These are phyloP conservation scores for Tranzscheliella williamsii DNA, from an alignment of 1,284 basidiomycete genomes.

Conservation along the genomic window DNA sequence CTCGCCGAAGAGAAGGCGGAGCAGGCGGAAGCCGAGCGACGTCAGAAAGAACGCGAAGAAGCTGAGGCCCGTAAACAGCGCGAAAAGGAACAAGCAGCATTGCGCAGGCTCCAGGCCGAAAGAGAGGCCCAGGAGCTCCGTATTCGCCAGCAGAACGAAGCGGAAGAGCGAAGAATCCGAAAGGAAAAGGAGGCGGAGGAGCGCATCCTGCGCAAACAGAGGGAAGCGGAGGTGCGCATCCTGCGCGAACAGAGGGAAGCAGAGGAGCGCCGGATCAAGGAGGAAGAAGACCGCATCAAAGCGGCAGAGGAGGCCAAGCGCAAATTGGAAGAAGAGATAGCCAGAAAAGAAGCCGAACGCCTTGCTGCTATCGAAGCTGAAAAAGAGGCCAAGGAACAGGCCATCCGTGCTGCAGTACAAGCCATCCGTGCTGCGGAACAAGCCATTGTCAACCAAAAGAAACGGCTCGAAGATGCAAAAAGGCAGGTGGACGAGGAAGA, in stretches of 20 bases:
- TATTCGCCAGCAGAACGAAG: background rate
- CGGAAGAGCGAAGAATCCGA: background rate
- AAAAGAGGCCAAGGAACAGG: slow-evolving; percentile 19
- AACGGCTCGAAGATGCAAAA: slow-evolving; percentile 27
- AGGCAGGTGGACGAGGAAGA: slow-evolving; percentile 42
- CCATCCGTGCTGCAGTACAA: slow-evolving; percentile 14
- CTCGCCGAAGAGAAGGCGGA: slow-evolving; percentile 5
- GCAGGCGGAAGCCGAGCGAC: slow-evolving; percentile 6
- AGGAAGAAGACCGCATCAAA: slow-evolving; percentile 3
- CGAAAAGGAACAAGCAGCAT: slow-evolving; percentile 5
- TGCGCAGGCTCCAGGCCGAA: slow-evolving; percentile 14
- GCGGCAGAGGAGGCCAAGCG: slow-evolving; percentile 6
- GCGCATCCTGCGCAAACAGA: slow-evolving; percentile 7
- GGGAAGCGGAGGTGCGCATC: slow-evolving; percentile 21
- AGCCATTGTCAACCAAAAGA: slow-evolving; percentile 26
- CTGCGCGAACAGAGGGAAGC: slow-evolving; percentile 8
- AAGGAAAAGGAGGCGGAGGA: slow-evolving; percentile 5
- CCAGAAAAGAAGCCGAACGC: slow-evolving; percentile 27
- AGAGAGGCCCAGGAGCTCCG: slow-evolving; percentile 14
- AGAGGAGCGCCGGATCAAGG: slow-evolving; percentile 8
- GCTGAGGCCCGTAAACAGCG: background rate
- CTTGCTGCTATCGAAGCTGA: slow-evolving; percentile 36
- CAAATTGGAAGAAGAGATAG: slow-evolving; percentile 6
- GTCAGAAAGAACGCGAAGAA: slow-evolving; percentile 8
- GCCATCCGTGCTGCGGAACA: slow-evolving; percentile 23